Evolutionary conservation across 1,284 basidiomycete species (phyloP).

Genomic region (Veloboletus limbatus): DNA sequence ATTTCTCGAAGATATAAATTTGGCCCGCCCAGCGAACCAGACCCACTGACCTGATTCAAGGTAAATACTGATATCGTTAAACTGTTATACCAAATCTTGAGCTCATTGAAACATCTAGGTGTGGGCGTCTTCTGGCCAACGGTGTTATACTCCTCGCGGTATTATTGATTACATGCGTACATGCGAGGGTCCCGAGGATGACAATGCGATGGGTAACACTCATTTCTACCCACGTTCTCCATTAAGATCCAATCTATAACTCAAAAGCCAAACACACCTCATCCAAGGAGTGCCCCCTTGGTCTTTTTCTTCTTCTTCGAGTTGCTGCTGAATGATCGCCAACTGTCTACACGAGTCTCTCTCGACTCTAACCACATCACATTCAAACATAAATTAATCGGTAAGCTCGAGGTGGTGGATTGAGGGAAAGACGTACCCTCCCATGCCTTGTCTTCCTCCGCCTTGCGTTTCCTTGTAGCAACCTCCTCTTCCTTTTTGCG

Average conservation of each 20-base stretch:
- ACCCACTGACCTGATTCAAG: too few species aligned
- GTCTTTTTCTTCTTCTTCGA: conserved; percentile 76
- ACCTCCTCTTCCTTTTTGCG: conserved; percentile 81
- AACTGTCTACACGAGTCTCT: conserved; percentile 78
- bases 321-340: conserved; percentile 62
- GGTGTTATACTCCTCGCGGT: not conserved
- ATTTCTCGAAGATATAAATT: too few species aligned
- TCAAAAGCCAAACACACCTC: conserved; percentile 18
- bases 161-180: conserved; percentile 9
- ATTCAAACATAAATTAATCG: not conserved
- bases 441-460: conserved; percentile 77
- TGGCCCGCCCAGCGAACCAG: too few species aligned
- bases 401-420: not conserved
- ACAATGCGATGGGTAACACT: conserved; percentile 12
- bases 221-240: conserved; percentile 2
- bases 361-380: conserved; percentile 51
- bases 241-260: not conserved
- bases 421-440: conserved; percentile 57
- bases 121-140: too few species aligned
- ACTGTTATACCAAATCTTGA: too few species aligned
- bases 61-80: too few species aligned
- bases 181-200: conserved; percentile 7
- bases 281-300: conserved; percentile 67
- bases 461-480: conserved; percentile 71
- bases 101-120: too few species aligned